A percentile compares a stretch with the other conserved stretches of the same genome.
phyloP scores from a whole-genome alignment of 208 protist species.

The Trypanosoma mega region DNA sequence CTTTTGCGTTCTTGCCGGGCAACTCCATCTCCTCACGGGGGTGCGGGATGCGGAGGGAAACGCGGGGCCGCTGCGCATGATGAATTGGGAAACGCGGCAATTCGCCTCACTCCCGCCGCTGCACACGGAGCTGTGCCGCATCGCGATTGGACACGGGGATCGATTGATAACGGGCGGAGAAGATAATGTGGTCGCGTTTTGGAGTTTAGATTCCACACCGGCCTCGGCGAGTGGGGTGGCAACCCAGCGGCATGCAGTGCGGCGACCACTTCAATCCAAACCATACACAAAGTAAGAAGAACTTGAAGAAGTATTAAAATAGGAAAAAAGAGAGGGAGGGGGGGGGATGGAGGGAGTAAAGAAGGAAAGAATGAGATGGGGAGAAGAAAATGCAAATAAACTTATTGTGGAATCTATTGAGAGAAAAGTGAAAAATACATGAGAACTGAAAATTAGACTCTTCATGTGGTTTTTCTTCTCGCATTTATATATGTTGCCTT shows the following conservation, averaged over 20 bases:
- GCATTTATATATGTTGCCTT: too few relatives aligned
- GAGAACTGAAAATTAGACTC: too few relatives aligned
- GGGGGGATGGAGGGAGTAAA: background rate
- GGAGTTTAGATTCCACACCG: conserved; percentile 35
- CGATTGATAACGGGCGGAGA: conserved; percentile 81
- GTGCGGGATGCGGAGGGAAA: conserved; percentile 78
- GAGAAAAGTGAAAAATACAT: too few relatives aligned
- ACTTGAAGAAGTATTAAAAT: background rate
- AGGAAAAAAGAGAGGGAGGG: background rate
- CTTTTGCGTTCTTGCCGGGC: conserved; percentile 49
- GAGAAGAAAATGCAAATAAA: background rate
- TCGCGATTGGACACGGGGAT: conserved; percentile 63
- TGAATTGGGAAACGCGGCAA: conserved; percentile 35
- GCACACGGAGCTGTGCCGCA: conserved; percentile 66
- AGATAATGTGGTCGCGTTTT: conserved; percentile 77
- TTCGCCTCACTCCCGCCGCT: conserved; percentile 28
- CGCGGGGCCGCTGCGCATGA: conserved; percentile 47
- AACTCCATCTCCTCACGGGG: conserved; percentile 56
- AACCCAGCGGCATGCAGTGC: conserved; percentile 1
- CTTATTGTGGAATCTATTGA: too few relatives aligned
- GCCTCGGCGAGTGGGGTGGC: conserved; percentile 24
- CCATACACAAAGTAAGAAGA: conserved; percentile 23
- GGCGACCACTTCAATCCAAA: conserved; percentile 10
- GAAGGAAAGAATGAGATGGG: background rate
- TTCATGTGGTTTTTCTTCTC: too few relatives aligned